These are phyloP conservation scores for Eucalyptus sideroxylon DNA, from an alignment of 345 rosid species.

Conservation along the genomic window DNA sequence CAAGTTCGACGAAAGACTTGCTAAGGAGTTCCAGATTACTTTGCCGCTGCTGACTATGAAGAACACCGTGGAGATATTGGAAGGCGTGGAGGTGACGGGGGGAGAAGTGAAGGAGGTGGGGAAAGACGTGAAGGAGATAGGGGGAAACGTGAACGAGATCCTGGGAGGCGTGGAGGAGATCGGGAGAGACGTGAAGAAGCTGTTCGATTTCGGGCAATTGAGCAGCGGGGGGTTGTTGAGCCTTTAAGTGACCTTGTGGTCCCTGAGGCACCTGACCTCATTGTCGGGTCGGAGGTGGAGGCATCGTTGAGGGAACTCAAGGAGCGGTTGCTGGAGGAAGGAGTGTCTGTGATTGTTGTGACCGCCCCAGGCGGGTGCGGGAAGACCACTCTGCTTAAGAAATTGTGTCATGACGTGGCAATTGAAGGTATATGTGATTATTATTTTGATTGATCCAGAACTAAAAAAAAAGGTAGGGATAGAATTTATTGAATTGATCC, in stretches of 20 bases:
- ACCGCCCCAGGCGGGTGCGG: background rate
- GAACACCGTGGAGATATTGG: background rate
- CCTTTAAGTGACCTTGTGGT: background rate
- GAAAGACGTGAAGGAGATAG: background rate
- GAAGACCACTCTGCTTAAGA: background rate
- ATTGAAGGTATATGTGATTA: background rate
- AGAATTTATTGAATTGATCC: background rate
- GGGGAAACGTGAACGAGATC: background rate
- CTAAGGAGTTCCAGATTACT: background rate
- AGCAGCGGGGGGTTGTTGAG: background rate
- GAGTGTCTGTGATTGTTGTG: background rate
- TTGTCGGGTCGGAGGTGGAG: background rate
- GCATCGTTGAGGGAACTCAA: background rate
- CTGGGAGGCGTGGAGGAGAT: background rate
- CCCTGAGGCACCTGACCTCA: background rate
- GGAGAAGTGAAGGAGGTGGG: background rate
- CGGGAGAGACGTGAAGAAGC: background rate
- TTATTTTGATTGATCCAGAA: background rate
- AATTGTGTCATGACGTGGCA: background rate
- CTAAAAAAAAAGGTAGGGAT: background rate
- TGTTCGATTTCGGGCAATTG: accelerated
- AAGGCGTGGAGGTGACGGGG: background rate
- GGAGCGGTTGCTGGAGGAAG: background rate
- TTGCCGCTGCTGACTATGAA: background rate
- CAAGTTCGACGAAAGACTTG: background rate